A percentile compares a stretch with the other conserved stretches of the same genome.
Conservation (phyloP, 129 eudicot genomes). For the Cynara cardunculus region DNA sequence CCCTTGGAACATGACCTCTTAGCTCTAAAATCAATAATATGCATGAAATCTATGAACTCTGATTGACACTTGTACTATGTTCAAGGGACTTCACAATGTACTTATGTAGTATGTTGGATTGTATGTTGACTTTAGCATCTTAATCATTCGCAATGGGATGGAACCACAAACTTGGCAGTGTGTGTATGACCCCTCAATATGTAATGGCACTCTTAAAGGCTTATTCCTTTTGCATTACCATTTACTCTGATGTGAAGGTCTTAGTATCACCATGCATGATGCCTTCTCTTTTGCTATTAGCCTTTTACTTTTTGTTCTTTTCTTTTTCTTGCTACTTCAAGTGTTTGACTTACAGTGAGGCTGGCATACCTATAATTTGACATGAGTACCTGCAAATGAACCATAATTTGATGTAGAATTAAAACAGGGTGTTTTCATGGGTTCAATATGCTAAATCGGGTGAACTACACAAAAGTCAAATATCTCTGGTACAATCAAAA, state of each 20-base stretch:
- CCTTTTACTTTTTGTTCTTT: neutral
- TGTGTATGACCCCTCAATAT: neutral
- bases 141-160: neutral
- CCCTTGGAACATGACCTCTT: neutral
- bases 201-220: neutral
- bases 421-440: neutral
- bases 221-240: neutral
- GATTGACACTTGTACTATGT: neutral
- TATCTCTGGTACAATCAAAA: neutral
- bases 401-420: neutral
- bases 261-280: neutral
- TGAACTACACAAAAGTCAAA: slow-evolving; percentile 1
- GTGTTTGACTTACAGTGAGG: neutral
- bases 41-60: neutral
- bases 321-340: neutral
- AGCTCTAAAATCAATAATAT: neutral
- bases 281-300: neutral
- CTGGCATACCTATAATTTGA: neutral
- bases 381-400: neutral
- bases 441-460: neutral
- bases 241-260: neutral
- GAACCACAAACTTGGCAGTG: neutral
- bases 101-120: neutral
- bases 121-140: neutral
- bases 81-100: neutral